These are phyloP conservation scores for Candida patagonica DNA, from an alignment of 805 yeast genomes.

Conservation along the genomic window DNA sequence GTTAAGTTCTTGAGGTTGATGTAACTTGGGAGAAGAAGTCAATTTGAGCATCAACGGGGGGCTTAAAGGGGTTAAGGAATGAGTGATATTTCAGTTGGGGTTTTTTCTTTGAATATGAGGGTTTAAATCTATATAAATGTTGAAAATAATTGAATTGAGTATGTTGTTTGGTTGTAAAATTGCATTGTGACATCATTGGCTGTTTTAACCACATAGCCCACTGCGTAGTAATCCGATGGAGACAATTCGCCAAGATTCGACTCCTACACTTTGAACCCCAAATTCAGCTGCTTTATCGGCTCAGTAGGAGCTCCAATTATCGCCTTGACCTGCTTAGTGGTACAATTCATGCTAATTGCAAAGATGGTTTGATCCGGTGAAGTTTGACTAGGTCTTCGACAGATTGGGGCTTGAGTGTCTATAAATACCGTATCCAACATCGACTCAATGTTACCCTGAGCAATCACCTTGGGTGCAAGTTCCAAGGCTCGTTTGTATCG, in stretches of 20 bases:
- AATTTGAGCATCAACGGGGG: neutral
- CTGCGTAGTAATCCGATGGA: too few relatives aligned
- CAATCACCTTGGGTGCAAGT: conserved; percentile 7
- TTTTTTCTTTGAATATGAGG: too few relatives aligned
- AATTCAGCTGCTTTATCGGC: neutral
- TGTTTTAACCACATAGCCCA: too few relatives aligned
- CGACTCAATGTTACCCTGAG: conserved; percentile 2
- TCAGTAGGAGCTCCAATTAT: conserved; percentile 18
- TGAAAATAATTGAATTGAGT: too few relatives aligned
- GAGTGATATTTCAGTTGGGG: too few relatives aligned
- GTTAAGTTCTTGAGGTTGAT: too few relatives aligned
- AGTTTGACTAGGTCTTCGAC: conserved; percentile 16
- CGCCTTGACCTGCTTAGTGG: conserved; percentile 15
- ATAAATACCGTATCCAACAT: conserved; percentile 12
- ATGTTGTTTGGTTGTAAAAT: too few relatives aligned
- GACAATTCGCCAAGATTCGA: too few relatives aligned
- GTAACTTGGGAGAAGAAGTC: neutral
- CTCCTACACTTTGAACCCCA: too few relatives aligned
- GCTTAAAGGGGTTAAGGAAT: neutral
- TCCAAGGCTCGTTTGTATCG: conserved; percentile 13
- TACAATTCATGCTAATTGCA: conserved; percentile 23
- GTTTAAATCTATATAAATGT: too few relatives aligned
- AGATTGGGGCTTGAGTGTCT: conserved; percentile 20
- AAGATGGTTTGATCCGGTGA: conserved; percentile 17
- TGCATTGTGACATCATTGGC: too few relatives aligned